Conservation (phyloP, 805 yeast species). For the Wickerhamomyces sydowiorum region DNA sequence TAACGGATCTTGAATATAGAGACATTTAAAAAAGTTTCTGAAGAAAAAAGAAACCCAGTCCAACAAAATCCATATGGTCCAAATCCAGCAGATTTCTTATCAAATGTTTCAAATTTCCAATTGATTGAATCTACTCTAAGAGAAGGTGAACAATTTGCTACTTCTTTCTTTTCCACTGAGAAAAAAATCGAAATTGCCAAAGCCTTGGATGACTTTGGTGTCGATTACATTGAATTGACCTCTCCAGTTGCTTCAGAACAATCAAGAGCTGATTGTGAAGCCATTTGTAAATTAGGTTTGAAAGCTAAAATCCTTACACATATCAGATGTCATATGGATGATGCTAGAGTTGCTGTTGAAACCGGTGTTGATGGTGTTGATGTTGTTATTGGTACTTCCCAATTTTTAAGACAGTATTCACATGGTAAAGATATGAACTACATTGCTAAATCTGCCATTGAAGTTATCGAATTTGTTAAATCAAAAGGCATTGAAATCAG, state of each 20-base stretch:
- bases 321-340: conserved; percentile 98
- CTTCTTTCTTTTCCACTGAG: conserved; percentile 91
- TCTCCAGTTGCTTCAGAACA: conserved; percentile 98
- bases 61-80: conserved; percentile 85
- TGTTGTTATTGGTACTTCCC: conserved; percentile 96
- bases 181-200: conserved; percentile 95
- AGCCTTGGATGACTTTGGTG: conserved; percentile 97
- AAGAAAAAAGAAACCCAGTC: conserved; percentile 32
- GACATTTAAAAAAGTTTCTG: conserved; percentile 39
- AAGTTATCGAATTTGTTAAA: conserved; percentile 96
- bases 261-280: conserved; percentile 90
- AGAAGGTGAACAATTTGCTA: conserved; percentile 99
- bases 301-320: conserved; percentile 95
- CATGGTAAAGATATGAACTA: conserved; percentile 99
- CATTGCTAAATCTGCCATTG: conserved; percentile 92
- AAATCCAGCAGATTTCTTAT: conserved; percentile 85
- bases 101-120: conserved; percentile 86
- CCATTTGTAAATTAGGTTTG: conserved; percentile 94
- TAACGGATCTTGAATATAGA: too few species aligned
- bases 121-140: conserved; percentile 92
- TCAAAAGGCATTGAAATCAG: conserved; percentile 95
- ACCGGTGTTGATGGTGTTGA: conserved; percentile 99
- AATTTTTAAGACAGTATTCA: conserved; percentile 86
- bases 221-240: conserved; percentile 94
- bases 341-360: conserved; percentile 93